phyloP scores from a whole-genome alignment of 345 rosid species.

The Cardamine chenopodiifolia region DNA sequence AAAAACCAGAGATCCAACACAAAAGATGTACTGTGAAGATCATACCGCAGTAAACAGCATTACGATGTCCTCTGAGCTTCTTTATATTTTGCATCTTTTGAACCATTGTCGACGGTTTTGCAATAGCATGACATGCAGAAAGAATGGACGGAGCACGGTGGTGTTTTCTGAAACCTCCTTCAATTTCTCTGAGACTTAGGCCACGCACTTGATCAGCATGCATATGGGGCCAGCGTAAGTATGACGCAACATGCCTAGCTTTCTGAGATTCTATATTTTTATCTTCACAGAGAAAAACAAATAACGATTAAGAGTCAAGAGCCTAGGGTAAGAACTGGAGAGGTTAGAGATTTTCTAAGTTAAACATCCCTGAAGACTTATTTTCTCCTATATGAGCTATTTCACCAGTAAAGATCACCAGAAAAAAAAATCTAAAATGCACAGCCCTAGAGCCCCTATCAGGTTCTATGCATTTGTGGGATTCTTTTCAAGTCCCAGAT shows the following conservation, averaged over 20 bases:
- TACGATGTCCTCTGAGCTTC: constrained; percentile 91
- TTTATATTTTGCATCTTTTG: constrained; percentile 91
- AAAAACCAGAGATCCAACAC: constrained; percentile 30
- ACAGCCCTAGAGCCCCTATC: constrained; percentile 12
- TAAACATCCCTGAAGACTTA: constrained; percentile 21
- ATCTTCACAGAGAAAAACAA: constrained; percentile 49
- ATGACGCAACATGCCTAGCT: constrained; percentile 57
- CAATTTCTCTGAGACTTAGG: constrained; percentile 90
- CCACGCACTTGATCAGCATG: constrained; percentile 96
- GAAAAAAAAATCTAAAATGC: constrained; percentile 1
- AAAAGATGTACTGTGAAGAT: constrained; percentile 25
- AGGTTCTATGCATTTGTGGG: constrained; percentile 13
- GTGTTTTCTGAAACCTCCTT: constrained; percentile 95
- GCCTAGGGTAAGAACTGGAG: constrained; percentile 15
- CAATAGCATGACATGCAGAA: constrained; percentile 91
- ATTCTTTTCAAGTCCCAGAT: constrained; percentile 13
- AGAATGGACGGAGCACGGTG: constrained; percentile 94
- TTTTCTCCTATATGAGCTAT: constrained; percentile 30
- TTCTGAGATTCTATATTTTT: constrained; percentile 44
- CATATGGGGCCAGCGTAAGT: constrained; percentile 96
- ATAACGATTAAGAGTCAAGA: constrained; percentile 24
- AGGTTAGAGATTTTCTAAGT: constrained; percentile 14
- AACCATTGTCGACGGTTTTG: constrained; percentile 88
- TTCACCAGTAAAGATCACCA: constrained; percentile 24
- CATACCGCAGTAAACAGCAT: constrained; percentile 98